phyloP scores from a whole-genome alignment of 306 rosid species.

The Fragaria nilgerrensis region DNA sequence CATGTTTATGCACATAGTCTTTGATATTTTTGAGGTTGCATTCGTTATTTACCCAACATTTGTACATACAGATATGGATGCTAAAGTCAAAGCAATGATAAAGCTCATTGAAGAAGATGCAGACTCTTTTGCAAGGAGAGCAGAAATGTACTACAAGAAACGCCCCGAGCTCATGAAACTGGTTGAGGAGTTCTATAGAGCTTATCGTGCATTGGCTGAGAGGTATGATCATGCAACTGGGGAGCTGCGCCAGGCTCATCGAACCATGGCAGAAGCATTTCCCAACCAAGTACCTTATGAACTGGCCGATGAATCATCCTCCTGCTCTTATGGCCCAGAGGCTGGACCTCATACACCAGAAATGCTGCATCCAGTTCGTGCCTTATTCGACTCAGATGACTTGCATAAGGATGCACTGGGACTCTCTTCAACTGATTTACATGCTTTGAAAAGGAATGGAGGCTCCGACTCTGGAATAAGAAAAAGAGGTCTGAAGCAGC shows the following conservation, averaged over 20 bases:
- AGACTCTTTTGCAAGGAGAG: constrained; percentile 98
- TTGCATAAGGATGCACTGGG: constrained; percentile 52
- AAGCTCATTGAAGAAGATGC: constrained; percentile 99
- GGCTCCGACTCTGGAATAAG: constrained; percentile 39
- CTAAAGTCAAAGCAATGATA: constrained; percentile 96
- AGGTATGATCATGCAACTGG: constrained; percentile 96
- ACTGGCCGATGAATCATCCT: constrained; percentile 59
- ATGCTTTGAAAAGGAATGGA: constrained; percentile 32
- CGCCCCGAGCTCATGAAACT: constrained; percentile 96
- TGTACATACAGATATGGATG: constrained; percentile 78
- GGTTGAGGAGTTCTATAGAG: constrained; percentile 98
- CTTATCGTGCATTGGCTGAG: constrained; percentile 98
- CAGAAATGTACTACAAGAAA: constrained; percentile 99
- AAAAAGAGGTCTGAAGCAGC: constrained; percentile 75
- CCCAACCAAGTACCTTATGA: constrained; percentile 69
- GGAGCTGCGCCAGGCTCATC: constrained; percentile 93
- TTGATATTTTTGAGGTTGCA: background rate
- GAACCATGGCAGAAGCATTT: constrained; percentile 89
- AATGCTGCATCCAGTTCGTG: constrained; percentile 45
- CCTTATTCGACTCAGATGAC: constrained; percentile 50
- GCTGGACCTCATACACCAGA: constrained; percentile 58
- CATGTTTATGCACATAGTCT: background rate
- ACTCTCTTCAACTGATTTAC: constrained; percentile 39
- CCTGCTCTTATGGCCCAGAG: constrained; percentile 55
- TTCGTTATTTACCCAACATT: constrained; percentile 21